Evolutionary conservation across 176 grass and related monocot species (phyloP), one percentile per base, ranked within the genome.

Genomic region (Oryza meyeriana): DNA sequence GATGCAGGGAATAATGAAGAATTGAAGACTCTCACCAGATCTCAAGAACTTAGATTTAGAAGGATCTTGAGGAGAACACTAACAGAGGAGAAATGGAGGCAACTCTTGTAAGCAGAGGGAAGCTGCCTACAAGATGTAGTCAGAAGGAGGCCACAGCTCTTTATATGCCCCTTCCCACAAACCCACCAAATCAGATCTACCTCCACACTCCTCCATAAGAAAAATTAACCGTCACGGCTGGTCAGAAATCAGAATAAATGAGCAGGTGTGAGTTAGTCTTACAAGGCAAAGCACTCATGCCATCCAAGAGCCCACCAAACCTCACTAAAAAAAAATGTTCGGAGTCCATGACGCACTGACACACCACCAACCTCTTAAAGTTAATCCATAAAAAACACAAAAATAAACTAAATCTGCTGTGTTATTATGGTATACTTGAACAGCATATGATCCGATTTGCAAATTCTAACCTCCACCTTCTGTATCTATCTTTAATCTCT

Each of bases 141-240:
- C 66, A 78, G 59, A 77, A 59, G 17, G 33, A 78, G 48, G 79
- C 83, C 69, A 61, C 83, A 24, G 67, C 79, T 79, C 88, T 36
- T 90, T 90, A 86, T 86, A 90, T 90, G 82, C 78, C 66, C 72
- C 18, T n/a, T 38, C 64, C 38, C 58, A 24, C 87, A 33, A 78
- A 42, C 58, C 65, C 83, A 72, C 29, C 45, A 26, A n/a, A 45
- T 14, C 40, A 81, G 83, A 90, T 86, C 83, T 90, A 90, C 79
- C 88, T 22, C 68, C 45, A 36, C 35, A 36, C 66, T 66, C 41
- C 22, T 5, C 35, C 35, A 4, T 36, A 6, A 36, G 63, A 72
- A 89, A 86, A 79, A 67, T 59, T 83, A 83, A 90, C 88, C 79
- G 66, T 79, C 41, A 77, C 85, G 57, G 27, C 26, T 52, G 79